Base-by-base conservation (phyloP, 768 basidiomycete species). In the Trametes meyenii region DNA sequence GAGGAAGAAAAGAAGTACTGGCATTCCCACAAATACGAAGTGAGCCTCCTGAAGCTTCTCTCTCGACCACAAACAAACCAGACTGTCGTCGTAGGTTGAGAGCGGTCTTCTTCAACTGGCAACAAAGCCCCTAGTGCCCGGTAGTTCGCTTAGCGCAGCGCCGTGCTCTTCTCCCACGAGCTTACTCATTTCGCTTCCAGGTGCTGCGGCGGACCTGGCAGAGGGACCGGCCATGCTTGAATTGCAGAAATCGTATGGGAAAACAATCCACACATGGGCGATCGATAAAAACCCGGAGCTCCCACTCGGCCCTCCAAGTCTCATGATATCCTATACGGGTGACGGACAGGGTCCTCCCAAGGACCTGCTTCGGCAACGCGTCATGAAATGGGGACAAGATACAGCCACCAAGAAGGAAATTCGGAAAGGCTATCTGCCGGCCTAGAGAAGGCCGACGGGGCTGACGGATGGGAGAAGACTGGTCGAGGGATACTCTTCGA, bases 11-110 rank as follows among this genome's bases (percentile, higher is more conserved):
- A 80, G 66, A 77, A 71, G 65, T 81, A 77, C 57, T 83, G 83
- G 83, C 83, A 84, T 66, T 81, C 78, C 14, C 83, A 84, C 64
- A 78, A 81, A 62, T 79, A 78, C 55, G 80, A 81, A 67, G 78
- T 42, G 48, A 23, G 23, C 19, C 26, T 44, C 12, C 21, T 40
- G 24, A 6, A 14, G 17, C 26, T 14, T 13, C 44, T n/a, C 8
- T 16, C 50, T 0, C 48, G 23, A 12, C 2, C 6, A 38, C n/a
- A 3, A 4, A 11, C 2, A 10, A 26, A 21, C 38, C 33, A 23
- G 19, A 21, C 5, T 19, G 13, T 24, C 19, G 14, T 13, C 35
- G 12, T 38, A 73, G 73, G 67, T 74, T 26, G 76, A 75, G 60
- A 76, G 71, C 55, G 73, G 76, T 11, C 40, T 72, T 5, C 65